phyloP scores from a whole-genome alignment of 73 alveolate genomes.

The Uronychia setigera region DNA sequence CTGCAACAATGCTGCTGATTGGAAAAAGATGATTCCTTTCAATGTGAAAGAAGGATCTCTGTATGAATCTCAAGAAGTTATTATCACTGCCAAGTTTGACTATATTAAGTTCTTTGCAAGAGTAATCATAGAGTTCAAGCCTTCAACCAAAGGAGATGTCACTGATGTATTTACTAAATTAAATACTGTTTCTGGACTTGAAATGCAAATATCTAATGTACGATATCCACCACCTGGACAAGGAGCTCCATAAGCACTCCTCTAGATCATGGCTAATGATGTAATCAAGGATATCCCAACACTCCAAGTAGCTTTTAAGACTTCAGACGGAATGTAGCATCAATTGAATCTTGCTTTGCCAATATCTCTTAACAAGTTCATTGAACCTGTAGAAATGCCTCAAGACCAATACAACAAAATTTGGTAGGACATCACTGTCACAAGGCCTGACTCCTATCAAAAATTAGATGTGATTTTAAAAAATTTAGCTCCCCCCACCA shows the following conservation, averaged over 20 bases:
- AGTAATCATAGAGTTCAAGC: conserved; percentile 29
- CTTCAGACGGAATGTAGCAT: conserved; percentile 8
- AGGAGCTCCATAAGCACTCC: conserved; percentile 32
- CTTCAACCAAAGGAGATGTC: conserved; percentile 16
- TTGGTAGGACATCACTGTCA: conserved; percentile 60
- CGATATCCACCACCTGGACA: conserved; percentile 32
- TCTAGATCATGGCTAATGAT: conserved; percentile 33
- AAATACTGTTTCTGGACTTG: not conserved
- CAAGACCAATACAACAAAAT: conserved; percentile 31
- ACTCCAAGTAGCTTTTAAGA: conserved; percentile 12
- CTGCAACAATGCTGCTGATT: conserved; percentile 20
- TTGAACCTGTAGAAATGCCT: conserved; percentile 64
- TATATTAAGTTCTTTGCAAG: conserved; percentile 35
- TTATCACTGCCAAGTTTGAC: conserved; percentile 18
- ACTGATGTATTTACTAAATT: conserved; percentile 31
- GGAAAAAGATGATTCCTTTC: conserved; percentile 56
- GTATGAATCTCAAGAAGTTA: conserved; percentile 17
- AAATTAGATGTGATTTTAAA: conserved; percentile 54
- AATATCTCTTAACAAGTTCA: conserved; percentile 45
- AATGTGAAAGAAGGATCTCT: conserved; percentile 50
- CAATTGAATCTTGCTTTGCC: conserved; percentile 36
- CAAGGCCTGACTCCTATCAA: conserved; percentile 49
- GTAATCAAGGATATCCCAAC: conserved; percentile 13
- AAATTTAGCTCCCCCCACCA: conserved; percentile 52
- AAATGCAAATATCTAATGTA: conserved; percentile 28